Conservation (phyloP, 192 early-diverging fungal species). For the Helicostylum pulchrum region DNA sequence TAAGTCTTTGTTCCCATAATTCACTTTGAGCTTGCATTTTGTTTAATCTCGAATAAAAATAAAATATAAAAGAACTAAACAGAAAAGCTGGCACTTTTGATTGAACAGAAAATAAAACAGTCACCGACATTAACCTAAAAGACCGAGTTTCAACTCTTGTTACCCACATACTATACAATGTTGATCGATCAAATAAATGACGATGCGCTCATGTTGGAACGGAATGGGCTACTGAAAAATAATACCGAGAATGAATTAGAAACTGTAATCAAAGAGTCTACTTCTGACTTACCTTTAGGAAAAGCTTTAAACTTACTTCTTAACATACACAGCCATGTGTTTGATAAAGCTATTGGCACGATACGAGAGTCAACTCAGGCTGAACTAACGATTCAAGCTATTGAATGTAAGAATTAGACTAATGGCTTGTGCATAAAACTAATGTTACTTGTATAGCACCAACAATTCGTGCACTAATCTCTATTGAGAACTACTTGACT, state of each 20-base stretch:
- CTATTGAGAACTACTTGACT: not conserved
- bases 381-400: not conserved
- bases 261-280: no score
- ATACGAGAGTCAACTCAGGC: not conserved
- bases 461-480: not conserved
- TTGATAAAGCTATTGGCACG: not conserved
- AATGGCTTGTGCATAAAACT: not conserved
- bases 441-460: not conserved
- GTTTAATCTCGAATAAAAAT: no score
- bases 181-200: not conserved
- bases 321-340: not conserved
- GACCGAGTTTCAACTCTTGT: no score
- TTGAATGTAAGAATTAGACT: not conserved
- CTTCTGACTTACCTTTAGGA: not conserved
- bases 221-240: no score
- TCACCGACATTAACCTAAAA: no score
- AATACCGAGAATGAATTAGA: no score
- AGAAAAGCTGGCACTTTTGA: no score
- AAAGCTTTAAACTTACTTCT: constrained; percentile 1
- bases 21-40: not conserved
- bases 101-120: no score
- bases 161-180: not conserved
- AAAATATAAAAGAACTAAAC: no score
- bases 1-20: constrained; percentile 27
- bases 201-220: not conserved